Evolutionary conservation across 129 eudicot species (phyloP), one percentile per base, ranked within the genome.

Genomic region (Scalesia atractyloides): DNA sequence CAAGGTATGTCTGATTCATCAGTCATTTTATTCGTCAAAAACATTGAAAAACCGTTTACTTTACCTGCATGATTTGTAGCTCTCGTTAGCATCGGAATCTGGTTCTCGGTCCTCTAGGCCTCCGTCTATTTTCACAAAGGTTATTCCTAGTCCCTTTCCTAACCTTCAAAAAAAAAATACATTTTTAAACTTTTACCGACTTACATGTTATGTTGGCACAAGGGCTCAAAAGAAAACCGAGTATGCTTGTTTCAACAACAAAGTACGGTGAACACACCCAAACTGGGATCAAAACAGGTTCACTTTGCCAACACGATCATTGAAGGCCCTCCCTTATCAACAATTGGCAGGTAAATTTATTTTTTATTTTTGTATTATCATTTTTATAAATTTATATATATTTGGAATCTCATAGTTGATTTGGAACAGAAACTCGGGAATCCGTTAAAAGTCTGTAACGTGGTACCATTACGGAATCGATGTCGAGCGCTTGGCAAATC

Each of bases 211-310:
- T 81, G 82, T 81, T 84, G 74, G 70, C 81, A 68, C 69, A 82
- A 89, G 98, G 90, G 84, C 53, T 84, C 89, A 73, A 89, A 92
- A 92, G 98, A 93, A 84, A 93, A 93, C 60, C 83, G 86, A 79
- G 76, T 82, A 86, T 60, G 44, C 64, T 22, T 39, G 37, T 7
- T 58, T 58, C 64, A 58, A 24, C 64, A 58, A 58, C 64, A 58
- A 58, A 58, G 64, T 30, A 12, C 15, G 19, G 66, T 60, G 34
- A 60, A 39, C 44, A 60, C 43, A 60, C 41, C 49, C 34, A 76
- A 51, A 51, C 36, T 14, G 4, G 48, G 78, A 46, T 56, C 49
- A 72, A 77, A 66, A 56, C 89, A 78, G 54, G 56, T 54, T 63
- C 70, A 59, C 19, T 68, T 22, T 63, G 72, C 18, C 66, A 14